Evolutionary conservation across 1,284 basidiomycete genomes (phyloP).

Genomic region (Apiotrichum mycotoxinovorans): DNA sequence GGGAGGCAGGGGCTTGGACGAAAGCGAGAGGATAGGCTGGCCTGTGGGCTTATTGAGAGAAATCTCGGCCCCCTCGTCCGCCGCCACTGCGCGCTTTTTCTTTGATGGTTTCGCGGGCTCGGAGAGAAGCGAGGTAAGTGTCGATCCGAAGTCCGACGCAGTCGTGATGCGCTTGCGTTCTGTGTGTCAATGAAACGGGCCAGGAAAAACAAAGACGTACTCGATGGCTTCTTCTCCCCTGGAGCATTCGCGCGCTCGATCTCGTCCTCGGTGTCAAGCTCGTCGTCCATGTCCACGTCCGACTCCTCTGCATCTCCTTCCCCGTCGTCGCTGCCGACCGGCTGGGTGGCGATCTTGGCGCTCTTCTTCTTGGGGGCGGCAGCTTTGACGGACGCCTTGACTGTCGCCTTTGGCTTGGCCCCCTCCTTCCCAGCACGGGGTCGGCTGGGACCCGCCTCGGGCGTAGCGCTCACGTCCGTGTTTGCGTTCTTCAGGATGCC

Average conservation of each 20-base stretch:
- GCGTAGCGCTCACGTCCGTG: not conserved
- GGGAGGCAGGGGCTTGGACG: slow-evolving; percentile 34
- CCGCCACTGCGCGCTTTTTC: slow-evolving; percentile 12
- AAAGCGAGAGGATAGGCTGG: slow-evolving; percentile 42
- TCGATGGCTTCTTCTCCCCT: slow-evolving; percentile 16
- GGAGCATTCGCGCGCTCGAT: slow-evolving; percentile 14
- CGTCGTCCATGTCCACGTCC: slow-evolving; percentile 12
- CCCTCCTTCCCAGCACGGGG: not conserved
- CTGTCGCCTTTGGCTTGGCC: not conserved
- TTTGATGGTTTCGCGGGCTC: slow-evolving; percentile 27
- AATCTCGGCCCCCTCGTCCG: not conserved
- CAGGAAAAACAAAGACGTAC: slow-evolving; percentile 1
- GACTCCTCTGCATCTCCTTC: slow-evolving; percentile 12
- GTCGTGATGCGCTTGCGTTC: slow-evolving; percentile 46
- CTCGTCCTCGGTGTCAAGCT: slow-evolving; percentile 21
- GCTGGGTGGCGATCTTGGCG: slow-evolving; percentile 9
- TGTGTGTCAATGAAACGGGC: slow-evolving; percentile 17
- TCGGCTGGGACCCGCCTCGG: slow-evolving; percentile 11
- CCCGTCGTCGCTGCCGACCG: slow-evolving; percentile 1
- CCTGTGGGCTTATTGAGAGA: slow-evolving; percentile 7
- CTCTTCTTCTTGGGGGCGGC: not conserved
- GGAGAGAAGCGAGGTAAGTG: slow-evolving; percentile 44
- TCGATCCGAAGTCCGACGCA: slow-evolving; percentile 44
- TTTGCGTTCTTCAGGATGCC: slow-evolving; percentile 18
- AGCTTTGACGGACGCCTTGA: slow-evolving; percentile 8